Base-by-base conservation (phyloP, 2,329 filamentous ascomycete species). In the Cladophialophora chaetospira region DNA sequence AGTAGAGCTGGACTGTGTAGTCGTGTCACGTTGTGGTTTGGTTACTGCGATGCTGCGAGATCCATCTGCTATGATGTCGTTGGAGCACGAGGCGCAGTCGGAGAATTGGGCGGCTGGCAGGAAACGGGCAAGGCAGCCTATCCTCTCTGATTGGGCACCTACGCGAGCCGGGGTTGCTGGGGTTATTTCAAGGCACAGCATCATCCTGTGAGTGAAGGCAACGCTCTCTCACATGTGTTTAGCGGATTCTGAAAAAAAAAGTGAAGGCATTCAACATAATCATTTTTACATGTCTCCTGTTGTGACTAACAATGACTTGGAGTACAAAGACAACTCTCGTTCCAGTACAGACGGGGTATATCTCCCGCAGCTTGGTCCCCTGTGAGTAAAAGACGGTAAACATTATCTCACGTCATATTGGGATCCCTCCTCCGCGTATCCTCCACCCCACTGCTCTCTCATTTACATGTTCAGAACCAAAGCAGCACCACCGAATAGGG, bases 401-500 rank as follows among this genome's bases (percentile, higher is more conserved):
- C 17, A 5, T 38, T 31, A 38, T 21, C 26, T 10, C 15, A 9
- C 15, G 6, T 10, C 28, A 17, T 13, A 15, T 29, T 36, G 23
- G 26, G 26, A 23, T n/a, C 15, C n/a, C 42, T 23, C 13, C 9
- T 29, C 10, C 3, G 26, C 15, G 21, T 21, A n/a, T 28, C 23
- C 9, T 45, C 19, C 42, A 8, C 9, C 19, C 2, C n/a, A 13
- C 28, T 26, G n/a, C 8, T 23, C 25, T 15, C 9, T 21, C 17
- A 5, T 54, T 42, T 59, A 62, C 55, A 58, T 42, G 53, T 62
- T 62, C 38, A 52, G 25, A 13, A 54, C 48, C 40, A 62, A 36
- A 15, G 56, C 45, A 2, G 57, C 60, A 38, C 53, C 64, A 36
- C 64, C 64, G 42, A 65, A 61, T 15, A 66, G 23, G 10, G 63